Percentiles rank a stretch among this genome's conserved stretches.
Conservation (phyloP, 306 rosid genomes). For the Morella rubra region DNA sequence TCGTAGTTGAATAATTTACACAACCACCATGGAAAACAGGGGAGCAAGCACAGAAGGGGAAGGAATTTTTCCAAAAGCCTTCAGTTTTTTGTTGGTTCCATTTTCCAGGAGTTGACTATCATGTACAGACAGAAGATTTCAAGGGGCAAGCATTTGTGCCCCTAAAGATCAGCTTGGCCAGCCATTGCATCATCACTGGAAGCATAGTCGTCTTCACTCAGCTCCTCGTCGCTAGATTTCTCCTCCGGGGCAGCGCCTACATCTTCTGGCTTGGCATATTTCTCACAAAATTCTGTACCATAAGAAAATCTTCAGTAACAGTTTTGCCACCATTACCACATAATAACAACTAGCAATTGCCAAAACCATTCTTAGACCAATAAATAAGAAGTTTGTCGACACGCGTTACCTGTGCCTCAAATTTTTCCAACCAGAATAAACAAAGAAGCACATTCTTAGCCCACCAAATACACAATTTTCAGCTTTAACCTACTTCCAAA, state of each 20-base stretch:
- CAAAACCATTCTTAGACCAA: slow-evolving; percentile 6
- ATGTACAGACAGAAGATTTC: slow-evolving; percentile 45
- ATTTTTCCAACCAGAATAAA: not conserved
- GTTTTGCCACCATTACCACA: slow-evolving; percentile 17
- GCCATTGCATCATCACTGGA: slow-evolving; percentile 65
- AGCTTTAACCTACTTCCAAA: not conserved
- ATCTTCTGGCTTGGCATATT: slow-evolving; percentile 79
- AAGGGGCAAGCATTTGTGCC: slow-evolving; percentile 20
- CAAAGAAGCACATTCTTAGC: not conserved
- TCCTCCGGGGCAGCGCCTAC: slow-evolving; percentile 54
- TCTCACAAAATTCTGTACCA: slow-evolving; percentile 69
- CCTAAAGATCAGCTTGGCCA: slow-evolving; percentile 71
- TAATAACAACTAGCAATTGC: slow-evolving; percentile 5
- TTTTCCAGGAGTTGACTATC: slow-evolving; percentile 40
- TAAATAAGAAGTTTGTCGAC: not conserved
- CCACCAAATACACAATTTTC: not conserved
- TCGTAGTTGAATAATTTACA: slow-evolving; percentile 47
- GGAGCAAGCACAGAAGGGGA: slow-evolving; percentile 23
- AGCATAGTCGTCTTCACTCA: slow-evolving; percentile 70
- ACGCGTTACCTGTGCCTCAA: too few relatives aligned
- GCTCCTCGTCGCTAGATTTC: slow-evolving; percentile 69
- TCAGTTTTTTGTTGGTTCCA: slow-evolving; percentile 32
- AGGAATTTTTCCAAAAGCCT: slow-evolving; percentile 37
- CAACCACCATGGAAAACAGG: slow-evolving; percentile 36
- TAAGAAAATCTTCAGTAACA: not conserved